Evolutionary conservation across 2,329 filamentous ascomycete genomes (phyloP), one percentile per base, ranked within the genome.

Genomic region (Tetracladium maxilliforme): DNA sequence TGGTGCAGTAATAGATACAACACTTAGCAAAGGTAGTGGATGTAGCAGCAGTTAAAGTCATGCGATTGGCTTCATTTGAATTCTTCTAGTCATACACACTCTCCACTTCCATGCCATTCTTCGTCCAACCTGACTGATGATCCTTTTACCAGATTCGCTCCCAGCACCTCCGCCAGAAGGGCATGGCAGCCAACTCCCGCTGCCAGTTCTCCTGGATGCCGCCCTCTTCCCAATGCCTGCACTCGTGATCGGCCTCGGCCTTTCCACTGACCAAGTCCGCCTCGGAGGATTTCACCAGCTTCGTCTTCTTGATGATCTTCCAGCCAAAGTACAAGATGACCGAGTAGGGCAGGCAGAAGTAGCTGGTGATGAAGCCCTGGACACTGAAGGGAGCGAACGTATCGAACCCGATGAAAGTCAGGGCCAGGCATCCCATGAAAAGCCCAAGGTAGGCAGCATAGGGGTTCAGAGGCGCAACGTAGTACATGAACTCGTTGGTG

Each of bases 251-350:
- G 31, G 72, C 69, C 27, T 51, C 52, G 14, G 61, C 64, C 45
- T 72, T 72, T 18, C 66, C 68, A 4, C 53, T 54, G 43, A 54
- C 70, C 15, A 72, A 47, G 48, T 72, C 66, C 1, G 61, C 67
- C 19, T 54, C 45, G 22, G 51, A 37, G 0, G 66, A 55, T 24
- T 49, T 49, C 21, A 41, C 31, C 22, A 26, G 31, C 26, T 58
- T 66, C 0, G 76, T 80, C 40, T 56, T 60, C 45, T 74, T 68
- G 35, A 66, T 29, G 3, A 77, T 7, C 48, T 83, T 84, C 68
- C 73, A 82, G 5, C 58, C 61, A 4, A 75, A 15, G 39, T 67
- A 84, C 7, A 83, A 51, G 5, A 56, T 23, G 19, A 60, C 37
- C 26, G 61, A 63, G 36, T 65, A 66, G 5, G 56, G 54, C 16